Evolutionary conservation across 1,284 basidiomycete genomes (phyloP).

Genomic region (Porodaedalea pini): DNA sequence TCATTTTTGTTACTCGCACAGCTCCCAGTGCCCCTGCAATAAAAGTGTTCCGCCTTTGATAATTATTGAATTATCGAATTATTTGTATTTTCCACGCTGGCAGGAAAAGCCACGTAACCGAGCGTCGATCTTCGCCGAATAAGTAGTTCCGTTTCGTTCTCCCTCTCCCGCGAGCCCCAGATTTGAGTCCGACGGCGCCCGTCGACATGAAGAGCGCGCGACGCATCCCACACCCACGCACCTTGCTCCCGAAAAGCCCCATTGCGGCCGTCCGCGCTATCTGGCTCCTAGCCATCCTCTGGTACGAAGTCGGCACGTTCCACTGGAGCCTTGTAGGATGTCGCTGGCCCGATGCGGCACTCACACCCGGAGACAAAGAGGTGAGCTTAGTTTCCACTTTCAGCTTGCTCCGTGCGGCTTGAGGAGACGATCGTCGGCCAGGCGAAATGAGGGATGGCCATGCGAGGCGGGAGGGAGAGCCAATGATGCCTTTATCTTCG

Average conservation of each 20-base stretch:
- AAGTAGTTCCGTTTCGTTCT: not conserved
- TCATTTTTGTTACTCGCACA: not conserved
- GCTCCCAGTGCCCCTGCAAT: not conserved
- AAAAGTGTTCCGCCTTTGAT: not conserved
- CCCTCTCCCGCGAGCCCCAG: not conserved
- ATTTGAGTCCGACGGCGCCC: not conserved
- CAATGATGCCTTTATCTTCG: not conserved
- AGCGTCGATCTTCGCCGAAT: slow-evolving; percentile 1
- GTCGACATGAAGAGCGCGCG: not conserved
- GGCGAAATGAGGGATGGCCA: not conserved
- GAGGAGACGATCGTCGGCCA: not conserved
- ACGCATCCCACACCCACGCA: not conserved
- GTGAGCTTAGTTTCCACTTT: not conserved
- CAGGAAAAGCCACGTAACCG: not conserved
- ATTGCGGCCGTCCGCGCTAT: slow-evolving; percentile 41
- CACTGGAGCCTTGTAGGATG: slow-evolving; percentile 47
- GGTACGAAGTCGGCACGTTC: slow-evolving; percentile 67
- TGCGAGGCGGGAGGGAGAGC: not conserved
- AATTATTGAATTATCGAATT: not conserved
- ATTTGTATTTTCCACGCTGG: no score
- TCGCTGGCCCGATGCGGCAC: slow-evolving; percentile 44
- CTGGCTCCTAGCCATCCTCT: slow-evolving; percentile 59
- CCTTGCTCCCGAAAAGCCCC: not conserved
- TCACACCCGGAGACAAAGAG: not conserved
- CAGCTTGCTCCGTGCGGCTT: not conserved